Conservation (phyloP, 805 yeast genomes). For the Candida bentonensis region DNA sequence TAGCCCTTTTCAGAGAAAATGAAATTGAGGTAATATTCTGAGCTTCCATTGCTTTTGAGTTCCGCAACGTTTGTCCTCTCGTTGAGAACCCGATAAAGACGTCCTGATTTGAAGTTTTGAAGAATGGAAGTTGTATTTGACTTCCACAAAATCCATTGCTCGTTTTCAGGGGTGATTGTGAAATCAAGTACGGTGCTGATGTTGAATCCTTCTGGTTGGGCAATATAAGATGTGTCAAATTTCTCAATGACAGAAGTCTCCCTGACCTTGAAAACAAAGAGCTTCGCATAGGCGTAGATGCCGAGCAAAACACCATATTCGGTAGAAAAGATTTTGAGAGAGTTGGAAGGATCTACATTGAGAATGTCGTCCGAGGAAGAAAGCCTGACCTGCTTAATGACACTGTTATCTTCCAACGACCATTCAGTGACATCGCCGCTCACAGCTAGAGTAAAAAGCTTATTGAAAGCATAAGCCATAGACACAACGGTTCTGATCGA, state of each 20-base stretch:
- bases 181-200: conserved; percentile 1
- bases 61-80: not conserved
- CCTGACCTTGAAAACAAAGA: not conserved
- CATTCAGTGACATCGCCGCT: not conserved
- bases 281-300: not conserved
- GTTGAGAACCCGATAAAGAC: not conserved
- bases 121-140: not conserved
- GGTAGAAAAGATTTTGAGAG: not conserved
- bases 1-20: not conserved
- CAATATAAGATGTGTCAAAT: not conserved
- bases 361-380: not conserved
- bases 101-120: not conserved
- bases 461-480: not conserved
- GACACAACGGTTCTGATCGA: not conserved
- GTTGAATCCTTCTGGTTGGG: not conserved
- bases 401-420: not conserved
- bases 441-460: not conserved
- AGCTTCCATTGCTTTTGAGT: not conserved
- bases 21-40: not conserved
- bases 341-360: not conserved
- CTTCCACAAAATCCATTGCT: not conserved
- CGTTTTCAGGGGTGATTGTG: not conserved
- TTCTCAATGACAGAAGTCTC: not conserved
- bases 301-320: not conserved
- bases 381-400: not conserved